A percentile compares a stretch with the other conserved stretches of the same genome.
Evolutionary conservation across 1,284 basidiomycete genomes (phyloP).

Genomic region (Ceratobasidium sp.): DNA sequence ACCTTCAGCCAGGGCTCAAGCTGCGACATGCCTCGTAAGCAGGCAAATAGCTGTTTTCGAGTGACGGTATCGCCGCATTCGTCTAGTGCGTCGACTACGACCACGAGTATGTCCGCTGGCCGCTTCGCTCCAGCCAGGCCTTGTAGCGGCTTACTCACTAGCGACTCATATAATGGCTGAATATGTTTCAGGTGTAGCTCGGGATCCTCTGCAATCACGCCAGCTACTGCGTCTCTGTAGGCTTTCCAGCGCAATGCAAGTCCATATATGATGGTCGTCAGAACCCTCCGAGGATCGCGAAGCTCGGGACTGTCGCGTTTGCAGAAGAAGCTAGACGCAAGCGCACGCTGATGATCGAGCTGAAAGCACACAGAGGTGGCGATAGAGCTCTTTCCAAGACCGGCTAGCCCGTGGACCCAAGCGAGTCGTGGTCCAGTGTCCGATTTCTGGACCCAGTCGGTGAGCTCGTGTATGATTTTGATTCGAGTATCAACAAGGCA

Average conservation of each 20-base stretch:
- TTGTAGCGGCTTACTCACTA: not conserved
- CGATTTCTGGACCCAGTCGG: not conserved
- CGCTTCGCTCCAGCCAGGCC: not conserved
- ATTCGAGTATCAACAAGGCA: not conserved
- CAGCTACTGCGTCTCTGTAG: not conserved
- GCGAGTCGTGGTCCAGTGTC: not conserved
- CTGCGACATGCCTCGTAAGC: not conserved
- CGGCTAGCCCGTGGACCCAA: conserved; percentile 53
- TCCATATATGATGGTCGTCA: conserved; percentile 16
- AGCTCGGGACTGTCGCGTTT: conserved; percentile 50
- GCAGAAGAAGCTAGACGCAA: conserved; percentile 56
- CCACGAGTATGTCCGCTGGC: not conserved
- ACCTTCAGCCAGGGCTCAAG: conserved; percentile 9
- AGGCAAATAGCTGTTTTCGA: not conserved
- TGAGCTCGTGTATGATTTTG: not conserved
- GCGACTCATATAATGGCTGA: not conserved
- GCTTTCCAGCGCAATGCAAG: not conserved
- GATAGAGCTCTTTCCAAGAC: conserved; percentile 53
- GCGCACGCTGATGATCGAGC: conserved; percentile 33
- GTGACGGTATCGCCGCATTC: conserved; percentile 4
- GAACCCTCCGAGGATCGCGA: conserved; percentile 29
- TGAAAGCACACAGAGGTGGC: conserved; percentile 51
- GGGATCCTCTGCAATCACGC: not conserved
- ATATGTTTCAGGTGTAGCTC: not conserved
- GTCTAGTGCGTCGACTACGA: conserved; percentile 13